phyloP scores from a whole-genome alignment of 2,329 filamentous ascomycete genomes.

The Thermoascus crustaceus region DNA sequence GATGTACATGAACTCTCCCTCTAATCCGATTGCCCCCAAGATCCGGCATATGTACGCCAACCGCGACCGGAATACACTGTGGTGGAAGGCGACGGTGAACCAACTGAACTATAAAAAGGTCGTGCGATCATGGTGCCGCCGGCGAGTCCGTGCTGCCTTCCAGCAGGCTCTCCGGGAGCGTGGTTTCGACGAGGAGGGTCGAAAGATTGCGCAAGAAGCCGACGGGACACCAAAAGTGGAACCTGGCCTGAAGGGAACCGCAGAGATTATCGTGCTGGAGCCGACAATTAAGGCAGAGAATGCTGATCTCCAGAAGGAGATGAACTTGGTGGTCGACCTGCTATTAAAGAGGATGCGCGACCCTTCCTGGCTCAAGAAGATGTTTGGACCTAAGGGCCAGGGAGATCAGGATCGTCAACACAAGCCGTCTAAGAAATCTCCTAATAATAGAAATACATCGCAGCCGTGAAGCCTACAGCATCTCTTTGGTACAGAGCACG shows the following conservation, averaged over 20 bases:
- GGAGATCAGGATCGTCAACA: too few species aligned
- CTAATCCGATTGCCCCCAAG: conserved; percentile 31
- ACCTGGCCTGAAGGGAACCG: conserved; percentile 27
- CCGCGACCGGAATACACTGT: conserved; percentile 37
- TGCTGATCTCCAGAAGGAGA: conserved; percentile 11
- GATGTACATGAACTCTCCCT: conserved; percentile 20
- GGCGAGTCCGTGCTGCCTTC: conserved; percentile 40
- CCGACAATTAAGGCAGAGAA: conserved; percentile 7
- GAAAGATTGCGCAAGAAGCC: conserved; percentile 7
- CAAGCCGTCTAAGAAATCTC: too few species aligned
- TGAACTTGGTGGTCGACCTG: conserved; percentile 9
- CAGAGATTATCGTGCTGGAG: conserved; percentile 22
- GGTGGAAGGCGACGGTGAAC: conserved; percentile 38
- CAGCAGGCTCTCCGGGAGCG: conserved; percentile 35
- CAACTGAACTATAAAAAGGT: conserved; percentile 30
- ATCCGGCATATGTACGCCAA: conserved; percentile 27
- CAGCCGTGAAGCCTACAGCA: too few species aligned
- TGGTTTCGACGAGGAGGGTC: conserved; percentile 36
- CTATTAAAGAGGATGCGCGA: conserved; percentile 11
- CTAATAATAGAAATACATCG: too few species aligned
- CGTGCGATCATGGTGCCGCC: conserved; percentile 39
- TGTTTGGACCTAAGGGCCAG: too few species aligned
- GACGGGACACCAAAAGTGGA: background rate
- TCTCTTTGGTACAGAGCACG: too few species aligned
- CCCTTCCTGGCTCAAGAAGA: too few species aligned